phyloP scores from a whole-genome alignment of 306 rosid genomes.

The Spatholobus suberectus region DNA sequence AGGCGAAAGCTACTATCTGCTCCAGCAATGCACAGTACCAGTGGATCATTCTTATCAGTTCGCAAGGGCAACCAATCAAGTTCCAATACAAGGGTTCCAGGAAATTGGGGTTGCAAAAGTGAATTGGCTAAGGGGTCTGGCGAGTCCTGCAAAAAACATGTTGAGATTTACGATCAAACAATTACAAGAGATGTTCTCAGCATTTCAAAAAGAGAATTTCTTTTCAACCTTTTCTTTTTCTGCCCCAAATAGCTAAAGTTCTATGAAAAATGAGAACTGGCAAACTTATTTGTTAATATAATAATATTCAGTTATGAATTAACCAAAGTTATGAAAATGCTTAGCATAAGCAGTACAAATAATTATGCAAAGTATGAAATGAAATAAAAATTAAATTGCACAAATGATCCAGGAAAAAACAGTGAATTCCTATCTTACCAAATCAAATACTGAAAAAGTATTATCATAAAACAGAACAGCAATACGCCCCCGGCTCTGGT shows the following conservation, averaged over 20 bases:
- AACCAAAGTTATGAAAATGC: slow-evolving; percentile 21
- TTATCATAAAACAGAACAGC: slow-evolving; percentile 95
- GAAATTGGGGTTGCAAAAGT: slow-evolving; percentile 89
- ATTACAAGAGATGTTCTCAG: not conserved
- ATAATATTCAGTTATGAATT: slow-evolving; percentile 29
- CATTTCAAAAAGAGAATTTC: not conserved
- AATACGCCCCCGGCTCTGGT: slow-evolving; percentile 88
- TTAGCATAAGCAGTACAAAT: slow-evolving; percentile 16
- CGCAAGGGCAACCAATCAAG: slow-evolving; percentile 99
- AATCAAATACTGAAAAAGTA: slow-evolving; percentile 93
- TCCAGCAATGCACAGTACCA: slow-evolving; percentile 96
- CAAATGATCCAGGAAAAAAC: slow-evolving; percentile 21
- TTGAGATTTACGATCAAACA: slow-evolving; percentile 22
- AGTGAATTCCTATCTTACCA: slow-evolving; percentile 61
- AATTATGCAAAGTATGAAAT: slow-evolving; percentile 24
- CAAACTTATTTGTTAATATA: slow-evolving; percentile 36
- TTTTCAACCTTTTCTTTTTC: not conserved
- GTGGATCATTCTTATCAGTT: slow-evolving; percentile 80
- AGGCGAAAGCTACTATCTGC: slow-evolving; percentile 98
- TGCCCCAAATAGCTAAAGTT: not conserved
- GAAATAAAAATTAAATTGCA: slow-evolving; percentile 7
- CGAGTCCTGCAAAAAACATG: slow-evolving; percentile 70
- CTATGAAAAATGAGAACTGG: slow-evolving; percentile 15
- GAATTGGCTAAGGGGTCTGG: slow-evolving; percentile 95
- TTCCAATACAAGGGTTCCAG: slow-evolving; percentile 91